These are phyloP conservation scores for Panellus pusillus DNA, from an alignment of 768 basidiomycete genomes.

Conservation along the genomic window DNA sequence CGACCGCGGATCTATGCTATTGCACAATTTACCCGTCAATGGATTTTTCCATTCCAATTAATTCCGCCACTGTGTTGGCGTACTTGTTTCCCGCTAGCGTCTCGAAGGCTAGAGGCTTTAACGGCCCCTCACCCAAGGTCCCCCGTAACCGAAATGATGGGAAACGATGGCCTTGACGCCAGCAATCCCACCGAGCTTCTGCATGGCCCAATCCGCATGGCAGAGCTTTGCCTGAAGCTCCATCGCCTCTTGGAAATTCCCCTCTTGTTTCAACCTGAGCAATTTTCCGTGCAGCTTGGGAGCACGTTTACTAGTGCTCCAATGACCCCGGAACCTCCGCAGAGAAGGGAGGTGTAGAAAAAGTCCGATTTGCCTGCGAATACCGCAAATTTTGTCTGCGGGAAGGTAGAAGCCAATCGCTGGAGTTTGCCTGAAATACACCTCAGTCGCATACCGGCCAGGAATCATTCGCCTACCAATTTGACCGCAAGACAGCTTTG, in stretches of 20 bases:
- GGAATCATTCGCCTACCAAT: conserved; percentile 44
- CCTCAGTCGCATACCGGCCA: background rate
- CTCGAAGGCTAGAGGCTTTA: conserved; percentile 41
- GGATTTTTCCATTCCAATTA: conserved; percentile 49
- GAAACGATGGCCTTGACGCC: conserved; percentile 66
- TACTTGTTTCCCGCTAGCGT: conserved; percentile 39
- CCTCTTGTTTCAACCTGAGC: conserved; percentile 49
- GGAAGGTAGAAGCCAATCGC: conserved; percentile 62
- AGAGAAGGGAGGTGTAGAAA: conserved; percentile 60
- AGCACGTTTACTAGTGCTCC: conserved; percentile 61
- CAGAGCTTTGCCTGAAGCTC: conserved; percentile 59
- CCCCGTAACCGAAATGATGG: conserved; percentile 66
- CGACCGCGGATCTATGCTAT: too few species aligned
- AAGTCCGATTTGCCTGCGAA: conserved; percentile 76
- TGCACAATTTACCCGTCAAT: conserved; percentile 14
- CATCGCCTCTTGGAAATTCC: conserved; percentile 59
- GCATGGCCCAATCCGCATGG: conserved; percentile 66
- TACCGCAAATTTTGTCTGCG: conserved; percentile 59
- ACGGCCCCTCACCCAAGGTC: conserved; percentile 46
- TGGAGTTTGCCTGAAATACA: conserved; percentile 54
- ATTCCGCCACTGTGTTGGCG: conserved; percentile 41
- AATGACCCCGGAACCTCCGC: conserved; percentile 65
- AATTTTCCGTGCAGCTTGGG: conserved; percentile 56
- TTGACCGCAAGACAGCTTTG: conserved; percentile 82
- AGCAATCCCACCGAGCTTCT: conserved; percentile 64